A percentile compares a stretch with the other conserved stretches of the same genome.
Conservation (phyloP, 2,329 filamentous ascomycete species). For the Penicillium sp. region DNA sequence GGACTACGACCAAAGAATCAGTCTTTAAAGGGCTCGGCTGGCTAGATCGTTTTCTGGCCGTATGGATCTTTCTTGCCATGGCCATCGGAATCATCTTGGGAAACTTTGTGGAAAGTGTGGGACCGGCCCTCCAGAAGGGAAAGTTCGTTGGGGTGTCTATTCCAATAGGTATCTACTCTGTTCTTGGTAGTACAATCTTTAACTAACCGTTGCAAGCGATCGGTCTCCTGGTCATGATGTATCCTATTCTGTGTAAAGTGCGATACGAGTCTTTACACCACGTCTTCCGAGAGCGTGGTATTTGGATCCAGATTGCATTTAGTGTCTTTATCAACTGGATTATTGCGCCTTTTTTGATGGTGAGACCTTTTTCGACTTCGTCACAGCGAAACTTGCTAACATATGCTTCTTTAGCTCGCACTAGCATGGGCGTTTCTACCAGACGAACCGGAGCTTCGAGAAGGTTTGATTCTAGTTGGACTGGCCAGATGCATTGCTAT, state of each 20-base stretch:
- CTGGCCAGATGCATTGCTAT: constrained; percentile 86
- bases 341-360: constrained; percentile 79
- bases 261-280: constrained; percentile 72
- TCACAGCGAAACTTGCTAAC: neutral
- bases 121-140: constrained; percentile 64
- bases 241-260: constrained; percentile 86
- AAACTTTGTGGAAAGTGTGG: constrained; percentile 67
- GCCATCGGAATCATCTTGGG: constrained; percentile 70
- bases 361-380: constrained; percentile 32
- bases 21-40: constrained; percentile 54
- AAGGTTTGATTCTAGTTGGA: constrained; percentile 77
- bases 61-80: constrained; percentile 81
- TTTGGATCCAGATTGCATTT: constrained; percentile 78
- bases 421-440: constrained; percentile 54
- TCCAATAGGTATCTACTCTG: constrained; percentile 56
- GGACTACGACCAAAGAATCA: constrained; percentile 23
- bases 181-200: no score
- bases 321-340: constrained; percentile 84
- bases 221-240: constrained; percentile 90
- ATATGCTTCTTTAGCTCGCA: constrained; percentile 33
- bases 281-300: constrained; percentile 57
- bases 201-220: no score
- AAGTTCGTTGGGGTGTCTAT: constrained; percentile 70
- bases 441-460: constrained; percentile 50
- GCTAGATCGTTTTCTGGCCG: constrained; percentile 63